Conservation (phyloP, 2,329 filamentous ascomycete genomes). For the Rhinocladiella similis region DNA sequence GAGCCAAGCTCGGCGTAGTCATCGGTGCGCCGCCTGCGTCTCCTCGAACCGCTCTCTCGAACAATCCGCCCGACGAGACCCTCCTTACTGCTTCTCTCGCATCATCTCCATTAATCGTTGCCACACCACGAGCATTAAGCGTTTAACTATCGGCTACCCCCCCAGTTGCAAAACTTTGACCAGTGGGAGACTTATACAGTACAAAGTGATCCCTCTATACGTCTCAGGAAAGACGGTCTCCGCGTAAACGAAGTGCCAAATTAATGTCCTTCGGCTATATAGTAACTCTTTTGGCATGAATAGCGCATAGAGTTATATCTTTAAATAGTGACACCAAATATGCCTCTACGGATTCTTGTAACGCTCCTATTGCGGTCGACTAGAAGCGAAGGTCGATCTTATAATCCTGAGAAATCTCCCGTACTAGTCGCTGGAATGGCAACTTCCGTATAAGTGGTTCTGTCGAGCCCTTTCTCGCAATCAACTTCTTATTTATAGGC, state of each 20-base stretch:
- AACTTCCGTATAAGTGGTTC: conserved; percentile 95
- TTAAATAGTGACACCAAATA: conserved; percentile 97
- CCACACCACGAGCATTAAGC: conserved; percentile 19
- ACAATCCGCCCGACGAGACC: too few species aligned
- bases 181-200: too few species aligned
- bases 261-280: too few species aligned
- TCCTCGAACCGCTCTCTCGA: background rate
- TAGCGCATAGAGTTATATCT: conserved; percentile 95
- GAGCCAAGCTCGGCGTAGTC: background rate
- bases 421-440: conserved; percentile 93
- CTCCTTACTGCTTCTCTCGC: too few species aligned
- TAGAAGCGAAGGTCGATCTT: conserved; percentile 95
- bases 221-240: too few species aligned
- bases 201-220: too few species aligned
- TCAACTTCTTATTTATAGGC: too few species aligned
- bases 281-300: conserved; percentile 97
- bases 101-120: conserved; percentile 36
- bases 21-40: background rate
- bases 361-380: conserved; percentile 90
- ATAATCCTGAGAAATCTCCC: conserved; percentile 93
- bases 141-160: too few species aligned
- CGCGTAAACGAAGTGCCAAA: too few species aligned
- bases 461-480: too few species aligned
- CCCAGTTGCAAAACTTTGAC: too few species aligned
- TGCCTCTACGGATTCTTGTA: conserved; percentile 96